A percentile compares a stretch with the other conserved stretches of the same genome.
Conservation (phyloP, 306 rosid genomes). For the Citrullus mucosospermus region DNA sequence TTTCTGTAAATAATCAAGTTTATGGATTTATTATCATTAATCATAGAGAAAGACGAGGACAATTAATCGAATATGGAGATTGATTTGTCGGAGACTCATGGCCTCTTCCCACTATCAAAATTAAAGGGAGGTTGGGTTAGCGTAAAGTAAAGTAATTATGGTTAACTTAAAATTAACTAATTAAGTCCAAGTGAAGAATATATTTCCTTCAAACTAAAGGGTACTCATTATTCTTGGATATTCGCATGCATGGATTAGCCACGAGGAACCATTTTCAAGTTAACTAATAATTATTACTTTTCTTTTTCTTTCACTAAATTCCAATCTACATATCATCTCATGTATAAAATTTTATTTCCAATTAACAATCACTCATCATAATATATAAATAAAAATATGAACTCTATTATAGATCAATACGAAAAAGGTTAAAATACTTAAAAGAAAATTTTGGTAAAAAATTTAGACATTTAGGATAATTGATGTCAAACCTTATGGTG, state of each 20-base stretch:
- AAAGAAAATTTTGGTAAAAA: too few species aligned
- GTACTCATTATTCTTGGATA: background rate
- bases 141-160: background rate
- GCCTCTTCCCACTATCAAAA: constrained; percentile 10
- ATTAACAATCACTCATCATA: background rate
- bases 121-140: constrained; percentile 1
- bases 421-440: too few species aligned
- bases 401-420: background rate
- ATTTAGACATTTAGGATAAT: too few species aligned
- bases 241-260: background rate
- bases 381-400: background rate
- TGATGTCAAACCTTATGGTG: too few species aligned
- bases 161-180: background rate
- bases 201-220: constrained; percentile 5
- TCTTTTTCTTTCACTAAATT: background rate
- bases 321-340: background rate
- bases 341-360: background rate
- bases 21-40: background rate
- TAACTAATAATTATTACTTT: background rate
- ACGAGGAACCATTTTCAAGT: constrained; percentile 4
- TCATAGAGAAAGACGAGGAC: background rate
- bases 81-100: constrained; percentile 20
- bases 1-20: background rate
- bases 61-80: constrained; percentile 9
- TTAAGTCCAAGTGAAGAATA: background rate